Percentiles rank a stretch among this genome's conserved stretches.
Conservation (phyloP, 768 basidiomycete species). For the Termitomyces sp. region DNA sequence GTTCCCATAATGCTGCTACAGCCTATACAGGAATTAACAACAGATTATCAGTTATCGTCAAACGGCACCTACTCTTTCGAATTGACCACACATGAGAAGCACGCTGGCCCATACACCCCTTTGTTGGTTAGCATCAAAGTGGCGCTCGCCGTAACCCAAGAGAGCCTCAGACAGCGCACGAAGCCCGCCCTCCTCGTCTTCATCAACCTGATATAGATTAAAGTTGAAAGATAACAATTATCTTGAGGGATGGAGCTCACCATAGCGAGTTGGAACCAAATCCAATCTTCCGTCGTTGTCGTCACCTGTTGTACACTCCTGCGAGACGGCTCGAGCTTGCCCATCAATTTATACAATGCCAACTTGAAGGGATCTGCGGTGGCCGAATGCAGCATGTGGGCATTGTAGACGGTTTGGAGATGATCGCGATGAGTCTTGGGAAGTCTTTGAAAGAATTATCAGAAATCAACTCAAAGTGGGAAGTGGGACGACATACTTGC, state of each 20-base stretch:
- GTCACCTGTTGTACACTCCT: conserved; percentile 83
- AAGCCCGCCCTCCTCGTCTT: conserved; percentile 77
- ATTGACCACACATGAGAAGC: conserved; percentile 88
- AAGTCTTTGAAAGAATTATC: conserved; percentile 36
- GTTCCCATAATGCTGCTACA: conserved; percentile 85
- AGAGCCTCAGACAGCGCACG: conserved; percentile 72
- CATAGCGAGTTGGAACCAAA: conserved; percentile 95
- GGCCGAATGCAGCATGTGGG: conserved; percentile 85
- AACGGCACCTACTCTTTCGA: conserved; percentile 67
- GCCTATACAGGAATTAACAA: conserved; percentile 45
- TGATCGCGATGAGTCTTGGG: conserved; percentile 77
- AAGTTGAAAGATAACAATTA: not conserved
- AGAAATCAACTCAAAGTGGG: not conserved
- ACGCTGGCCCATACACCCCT: conserved; percentile 79
- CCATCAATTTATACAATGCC: conserved; percentile 93
- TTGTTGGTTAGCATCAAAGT: conserved; percentile 69
- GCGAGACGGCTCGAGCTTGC: conserved; percentile 79
- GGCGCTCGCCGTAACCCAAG: conserved; percentile 74
- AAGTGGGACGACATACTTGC: conserved; percentile 45
- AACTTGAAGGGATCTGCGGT: conserved; percentile 94
- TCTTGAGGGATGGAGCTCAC: conserved; percentile 29
- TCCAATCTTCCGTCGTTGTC: conserved; percentile 93
- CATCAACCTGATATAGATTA: conserved; percentile 53
- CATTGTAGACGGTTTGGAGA: conserved; percentile 75
- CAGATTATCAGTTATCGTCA: not conserved